phyloP scores from a whole-genome alignment of 345 rosid species.

The Hibiscus tridactylites region DNA sequence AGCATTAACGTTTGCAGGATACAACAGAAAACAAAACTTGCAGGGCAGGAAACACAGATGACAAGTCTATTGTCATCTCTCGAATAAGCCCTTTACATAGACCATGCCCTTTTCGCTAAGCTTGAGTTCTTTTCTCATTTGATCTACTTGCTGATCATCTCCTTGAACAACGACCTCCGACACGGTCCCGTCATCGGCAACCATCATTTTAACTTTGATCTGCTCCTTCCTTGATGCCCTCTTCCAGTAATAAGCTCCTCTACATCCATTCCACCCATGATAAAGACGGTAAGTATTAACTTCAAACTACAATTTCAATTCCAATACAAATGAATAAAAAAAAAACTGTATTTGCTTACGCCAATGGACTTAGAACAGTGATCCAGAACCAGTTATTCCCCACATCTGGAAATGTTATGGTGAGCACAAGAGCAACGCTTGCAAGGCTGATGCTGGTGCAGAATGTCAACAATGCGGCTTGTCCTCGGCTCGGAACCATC shows the following conservation, averaged over 20 bases:
- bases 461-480: constrained; percentile 86
- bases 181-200: constrained; percentile 44
- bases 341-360: constrained; percentile 38
- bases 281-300: constrained; percentile 1
- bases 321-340: not conserved
- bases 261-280: constrained; percentile 15
- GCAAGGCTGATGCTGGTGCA: constrained; percentile 95
- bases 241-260: constrained; percentile 87
- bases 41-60: not conserved
- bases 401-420: constrained; percentile 70
- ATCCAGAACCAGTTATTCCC: constrained; percentile 97
- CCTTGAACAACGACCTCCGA: constrained; percentile 88
- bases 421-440: constrained; percentile 84
- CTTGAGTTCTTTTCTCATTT: constrained; percentile 80
- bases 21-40: not conserved
- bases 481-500: constrained; percentile 89
- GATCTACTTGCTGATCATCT: constrained; percentile 86
- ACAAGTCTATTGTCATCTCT: constrained; percentile 40
- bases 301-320: not conserved
- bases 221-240: constrained; percentile 87
- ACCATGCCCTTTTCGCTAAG: constrained; percentile 89
- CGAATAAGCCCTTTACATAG: constrained; percentile 82
- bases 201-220: constrained; percentile 74
- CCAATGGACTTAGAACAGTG: constrained; percentile 65
- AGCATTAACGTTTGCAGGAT: not conserved